Evolutionary conservation across 345 rosid genomes (phyloP), one percentile per base, ranked within the genome.

Genomic region (Salix suchowensis): DNA sequence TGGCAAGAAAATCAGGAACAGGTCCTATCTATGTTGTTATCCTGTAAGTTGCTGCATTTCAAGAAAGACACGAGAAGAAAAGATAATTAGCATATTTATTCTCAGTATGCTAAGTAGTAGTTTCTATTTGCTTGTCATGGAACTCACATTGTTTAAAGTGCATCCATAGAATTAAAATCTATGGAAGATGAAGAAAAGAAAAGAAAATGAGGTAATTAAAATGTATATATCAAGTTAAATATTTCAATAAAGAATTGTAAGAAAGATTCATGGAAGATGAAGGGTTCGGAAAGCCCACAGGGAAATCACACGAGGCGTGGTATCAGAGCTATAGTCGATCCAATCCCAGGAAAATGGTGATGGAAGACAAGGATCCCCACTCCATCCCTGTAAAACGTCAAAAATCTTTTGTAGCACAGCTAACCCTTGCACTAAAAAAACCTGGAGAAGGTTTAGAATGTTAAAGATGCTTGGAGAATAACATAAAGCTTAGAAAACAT

Each of bases 81-180:
- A 65, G 28, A 6, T 11, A 65, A 65, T 32, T 1, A 30, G 30
- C 15, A 28, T n/a, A 26, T 21, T 7, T 0, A 61, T 21, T 61
- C 13, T 5, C 24, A 61, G 26, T 11, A 61, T 21, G 4, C 23
- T n/a, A n/a, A 24, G 13, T 26, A n/a, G n/a, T n/a, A 40, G 13
- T 40, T 40, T 61, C 28, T 23, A 21, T n/a, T 61, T 61, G 28
- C 26, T 24, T 10, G 8, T 2, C 28, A n/a, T 21, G 1, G 13
- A 21, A 72, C 75, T 83, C 37, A 71, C 83, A 80, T 80, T 34
- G 61, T 34, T 61, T 61, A 76, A 74, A 80, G 79, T 32, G 79
- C 81, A 70, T 77, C 75, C 83, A 77, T 9, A 32, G 70, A 60
- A 15, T 81, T 71, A 8, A 83, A 74, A 62, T 74, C 79, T 39